Conservation (phyloP, 257 asterid species). For the Solanum gracilifrons region DNA sequence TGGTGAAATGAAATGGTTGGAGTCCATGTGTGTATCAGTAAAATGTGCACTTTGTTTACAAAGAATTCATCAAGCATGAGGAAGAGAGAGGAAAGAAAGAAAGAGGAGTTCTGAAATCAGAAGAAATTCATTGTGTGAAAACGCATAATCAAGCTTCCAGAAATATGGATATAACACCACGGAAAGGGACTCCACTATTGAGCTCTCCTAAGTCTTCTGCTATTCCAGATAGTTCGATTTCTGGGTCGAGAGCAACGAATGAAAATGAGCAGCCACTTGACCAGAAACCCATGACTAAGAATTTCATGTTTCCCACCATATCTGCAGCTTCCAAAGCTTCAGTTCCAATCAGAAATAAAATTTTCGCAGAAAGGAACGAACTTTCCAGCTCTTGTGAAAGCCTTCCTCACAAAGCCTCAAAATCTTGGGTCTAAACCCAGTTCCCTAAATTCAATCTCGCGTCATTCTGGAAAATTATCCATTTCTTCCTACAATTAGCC, state of each 20-base stretch:
- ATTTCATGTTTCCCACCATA: slow-evolving; percentile 53
- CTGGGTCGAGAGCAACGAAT: slow-evolving; percentile 33
- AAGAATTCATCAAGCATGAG: not conserved
- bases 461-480: not conserved
- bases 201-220: not conserved
- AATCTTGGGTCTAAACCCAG: not conserved
- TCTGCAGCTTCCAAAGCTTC: slow-evolving; percentile 52
- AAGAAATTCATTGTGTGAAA: not conserved
- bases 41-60: not conserved
- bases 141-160: not conserved
- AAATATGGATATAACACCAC: not conserved
- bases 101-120: not conserved
- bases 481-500: not conserved
- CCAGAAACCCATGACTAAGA: slow-evolving; percentile 18
- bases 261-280: slow-evolving; percentile 35
- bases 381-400: slow-evolving; percentile 5
- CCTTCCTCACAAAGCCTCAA: slow-evolving; percentile 1
- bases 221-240: not conserved
- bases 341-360: slow-evolving; percentile 30
- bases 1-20: not conserved
- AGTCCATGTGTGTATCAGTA: not conserved
- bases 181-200: not conserved
- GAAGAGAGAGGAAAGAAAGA: not conserved
- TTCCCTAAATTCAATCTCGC: not conserved
- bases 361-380: slow-evolving; percentile 43